Evolutionary conservation across 2,329 filamentous ascomycete species (phyloP), one percentile per base, ranked within the genome.

Genomic region (Chalara sp.): DNA sequence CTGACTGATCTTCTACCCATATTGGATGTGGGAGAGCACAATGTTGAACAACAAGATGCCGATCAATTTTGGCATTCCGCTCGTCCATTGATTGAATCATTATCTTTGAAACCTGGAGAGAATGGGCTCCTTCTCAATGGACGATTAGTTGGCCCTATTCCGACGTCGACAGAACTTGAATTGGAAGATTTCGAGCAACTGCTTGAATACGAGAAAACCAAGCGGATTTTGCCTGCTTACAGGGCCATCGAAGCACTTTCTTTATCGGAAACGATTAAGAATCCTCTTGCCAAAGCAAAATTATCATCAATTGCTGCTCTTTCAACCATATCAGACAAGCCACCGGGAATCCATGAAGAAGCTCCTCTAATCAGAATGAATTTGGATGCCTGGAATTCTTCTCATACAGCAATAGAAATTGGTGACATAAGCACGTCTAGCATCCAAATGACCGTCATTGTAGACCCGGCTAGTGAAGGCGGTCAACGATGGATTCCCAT

Each of bases 401-500:
- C 75, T 0, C 73, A 91, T 61, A 93, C 89, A 0, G 80, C 83
- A 1, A 89, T 99, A 56, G 77, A 84, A 49, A 74, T 84, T 29
- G 90, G 92, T 1, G 79, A 92, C 58, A 71, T 77, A 0, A 76
- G 83, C 5, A 86, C 80, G 13, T 85, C 93, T 3, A 84, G 80
- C 11, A 86, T 99, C 40, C 89, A 95, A 54, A 80, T 99, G 53
- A 81, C 86, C 49, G 88, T 85, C 13, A 77, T 87, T 11, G 70
- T 99, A 40, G 89, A 99, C 63, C 95, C 93, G 1, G 86, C 90
- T 1, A 95, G 90, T 32, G 90, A 97, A 65, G 71, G 82, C 53
- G 89, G 88, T 3, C 93, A 99, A 69, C 84, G 83, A 65, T 97
- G 90, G 91, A 77, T 91, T 5, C 87, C 92, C 0, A 90, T 99